Percentiles rank a stretch among this genome's conserved stretches.
phyloP scores from a whole-genome alignment of 192 early-diverging fungal genomes.

The Gorgonomyces haynaldii region DNA sequence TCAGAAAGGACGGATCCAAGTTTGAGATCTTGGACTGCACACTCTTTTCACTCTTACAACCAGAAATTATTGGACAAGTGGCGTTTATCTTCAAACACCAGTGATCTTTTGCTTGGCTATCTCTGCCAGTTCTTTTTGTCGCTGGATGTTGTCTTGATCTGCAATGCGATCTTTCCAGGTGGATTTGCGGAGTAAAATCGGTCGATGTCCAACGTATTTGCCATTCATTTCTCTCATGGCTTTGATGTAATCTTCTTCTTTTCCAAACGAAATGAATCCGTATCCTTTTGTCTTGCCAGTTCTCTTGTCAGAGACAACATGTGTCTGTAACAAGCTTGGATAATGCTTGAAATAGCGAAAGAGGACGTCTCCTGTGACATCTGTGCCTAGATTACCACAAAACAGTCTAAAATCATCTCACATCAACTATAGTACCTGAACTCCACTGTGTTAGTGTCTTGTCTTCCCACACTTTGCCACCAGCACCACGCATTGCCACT shows the following conservation, averaged over 20 bases:
- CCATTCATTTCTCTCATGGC: constrained; percentile 96
- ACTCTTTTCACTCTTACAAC: no score
- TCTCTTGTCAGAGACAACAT: constrained; percentile 75
- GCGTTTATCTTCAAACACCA: no score
- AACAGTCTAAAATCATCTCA: constrained; percentile 87
- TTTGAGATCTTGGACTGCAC: not conserved
- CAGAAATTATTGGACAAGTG: no score
- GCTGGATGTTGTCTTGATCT: constrained; percentile 43
- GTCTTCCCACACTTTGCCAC: constrained; percentile 93
- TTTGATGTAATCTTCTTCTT: constrained; percentile 80
- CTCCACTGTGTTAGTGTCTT: constrained; percentile 76
- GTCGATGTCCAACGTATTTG: constrained; percentile 89
- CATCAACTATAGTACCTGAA: constrained; percentile 32
- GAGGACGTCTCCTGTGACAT: constrained; percentile 76
- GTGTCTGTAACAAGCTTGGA: constrained; percentile 63
- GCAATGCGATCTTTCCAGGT: constrained; percentile 84
- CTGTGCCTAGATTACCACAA: constrained; percentile 88
- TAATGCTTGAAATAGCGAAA: constrained; percentile 77
- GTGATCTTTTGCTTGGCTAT: not conserved
- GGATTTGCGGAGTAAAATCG: constrained; percentile 87
- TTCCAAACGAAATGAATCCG: constrained; percentile 87
- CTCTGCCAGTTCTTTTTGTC: constrained; percentile 11
- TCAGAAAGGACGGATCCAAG: not conserved
- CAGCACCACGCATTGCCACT: constrained; percentile 65
- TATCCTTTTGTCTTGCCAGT: constrained; percentile 82